Evolutionary conservation across 2,329 filamentous ascomycete species (phyloP).

Genomic region (Helotiales sp.): DNA sequence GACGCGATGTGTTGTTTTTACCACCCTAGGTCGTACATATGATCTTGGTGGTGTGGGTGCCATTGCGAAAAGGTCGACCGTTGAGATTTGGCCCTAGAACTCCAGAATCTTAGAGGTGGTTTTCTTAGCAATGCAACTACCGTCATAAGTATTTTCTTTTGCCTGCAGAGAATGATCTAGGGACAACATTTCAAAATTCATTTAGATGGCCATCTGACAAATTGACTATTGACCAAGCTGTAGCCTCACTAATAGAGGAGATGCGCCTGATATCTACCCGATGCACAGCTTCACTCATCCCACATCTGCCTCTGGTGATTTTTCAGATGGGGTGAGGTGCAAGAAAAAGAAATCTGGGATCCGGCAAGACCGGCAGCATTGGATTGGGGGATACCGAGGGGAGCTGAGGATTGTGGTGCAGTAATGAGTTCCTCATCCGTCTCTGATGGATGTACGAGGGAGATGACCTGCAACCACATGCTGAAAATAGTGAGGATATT

Average conservation of each 20-base stretch:
- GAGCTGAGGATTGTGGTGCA: background rate
- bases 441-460: background rate
- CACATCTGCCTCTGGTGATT: constrained; percentile 4
- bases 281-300: constrained; percentile 4
- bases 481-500: background rate
- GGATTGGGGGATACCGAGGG: background rate
- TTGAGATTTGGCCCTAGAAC: background rate
- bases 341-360: constrained; percentile 6
- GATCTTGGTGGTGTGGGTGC: background rate
- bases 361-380: constrained; percentile 3
- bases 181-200: background rate
- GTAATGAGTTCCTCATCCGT: background rate
- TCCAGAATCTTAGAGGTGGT: background rate
- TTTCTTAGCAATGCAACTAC: background rate
- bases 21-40: constrained; percentile 10
- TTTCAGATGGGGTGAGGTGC: background rate
- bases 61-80: background rate
- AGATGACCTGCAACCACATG: background rate
- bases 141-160: background rate
- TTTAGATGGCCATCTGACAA: background rate
- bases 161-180: background rate
- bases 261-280: constrained; percentile 4
- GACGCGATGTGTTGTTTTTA: constrained; percentile 32
- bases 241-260: background rate
- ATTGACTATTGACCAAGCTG: background rate